These are phyloP conservation scores for Neonothopanus nambi DNA, from an alignment of 1,284 basidiomycete species.

Conservation along the genomic window DNA sequence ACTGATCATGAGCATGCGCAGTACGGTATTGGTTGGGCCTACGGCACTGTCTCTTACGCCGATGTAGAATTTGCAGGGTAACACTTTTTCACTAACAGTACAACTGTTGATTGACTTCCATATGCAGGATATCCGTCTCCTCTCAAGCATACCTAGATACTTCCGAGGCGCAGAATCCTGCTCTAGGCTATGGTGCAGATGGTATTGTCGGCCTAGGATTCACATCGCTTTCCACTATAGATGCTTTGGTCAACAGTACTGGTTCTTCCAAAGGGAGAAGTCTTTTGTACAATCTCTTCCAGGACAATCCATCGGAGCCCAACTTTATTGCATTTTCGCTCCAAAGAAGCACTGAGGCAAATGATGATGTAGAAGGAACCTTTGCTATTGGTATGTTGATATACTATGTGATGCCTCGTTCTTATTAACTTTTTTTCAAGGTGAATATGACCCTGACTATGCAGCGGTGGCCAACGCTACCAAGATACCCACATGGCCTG, in stretches of 20 bases:
- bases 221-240: constrained; percentile 69
- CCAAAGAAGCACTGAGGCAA: constrained; percentile 52
- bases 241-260: constrained; percentile 56
- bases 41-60: constrained; percentile 61
- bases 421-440: constrained; percentile 31
- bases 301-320: constrained; percentile 62
- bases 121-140: constrained; percentile 56
- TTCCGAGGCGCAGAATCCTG: constrained; percentile 61
- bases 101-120: not conserved
- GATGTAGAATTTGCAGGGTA: constrained; percentile 70
- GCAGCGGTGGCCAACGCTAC: constrained; percentile 51
- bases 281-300: constrained; percentile 73
- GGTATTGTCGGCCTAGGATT: constrained; percentile 83
- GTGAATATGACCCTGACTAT: constrained; percentile 67
- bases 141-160: constrained; percentile 72
- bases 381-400: constrained; percentile 63
- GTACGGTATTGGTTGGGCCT: constrained; percentile 81
- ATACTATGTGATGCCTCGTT: not conserved
- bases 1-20: constrained; percentile 25
- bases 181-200: constrained; percentile 65
- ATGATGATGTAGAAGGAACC: constrained; percentile 56
- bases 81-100: constrained; percentile 17
- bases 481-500: constrained; percentile 71
- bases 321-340: constrained; percentile 79
- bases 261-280: constrained; percentile 61